Base-by-base conservation (phyloP, 495 filamentous ascomycete genomes). In the Barbatosphaeria neglecta region DNA sequence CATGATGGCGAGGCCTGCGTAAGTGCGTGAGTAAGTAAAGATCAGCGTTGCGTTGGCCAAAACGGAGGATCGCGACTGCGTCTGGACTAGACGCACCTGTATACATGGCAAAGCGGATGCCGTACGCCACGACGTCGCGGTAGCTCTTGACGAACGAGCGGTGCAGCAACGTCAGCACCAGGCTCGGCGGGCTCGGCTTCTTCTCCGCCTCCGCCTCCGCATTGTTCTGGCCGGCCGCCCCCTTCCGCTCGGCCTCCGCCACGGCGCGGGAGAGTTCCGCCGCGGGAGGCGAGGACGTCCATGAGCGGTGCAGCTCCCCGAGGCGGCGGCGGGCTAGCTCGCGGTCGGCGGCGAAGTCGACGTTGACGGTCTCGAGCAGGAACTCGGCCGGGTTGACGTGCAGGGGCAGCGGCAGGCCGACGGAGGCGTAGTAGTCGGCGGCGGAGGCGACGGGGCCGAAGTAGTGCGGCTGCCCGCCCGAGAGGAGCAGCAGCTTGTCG, bases 21-120 rank as follows among this genome's bases (percentile, higher is more conserved):
- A 1, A 6, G n/a, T 8, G 4, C 15, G 27, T 38, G 13, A 50
- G 43, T 10, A n/a, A 11, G 13, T 6, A 35, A 15, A n/a, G 1
- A 6, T 35, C 31, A 35, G 31, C 13, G 10, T 15, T 19, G 13
- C 19, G 56, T 45, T 60, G 53, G 28, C 11, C 27, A 16, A 15
- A 16, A 37, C 27, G 16, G 41, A 13, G 18, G 8, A 19, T 37
- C 15, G 43, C 1, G 39, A 10, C 17, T 24, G 7, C 8, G 46
- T 4, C 44, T 8, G 13, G 0, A 5, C 10, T 9, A 5, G 17
- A 50, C 65, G n/a, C 52, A 69, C 82, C 84, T 39, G 81, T 70
- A 59, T 92, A 90, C 86, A 92, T 92, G 9, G 77, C 81, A 20
- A 90, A 71, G 0, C 86, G 72, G 49, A 92, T 86, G 0, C 85